Evolutionary conservation across 257 asterid genomes (phyloP), one percentile per base, ranked within the genome.

Genomic region (Coffea canephora): DNA sequence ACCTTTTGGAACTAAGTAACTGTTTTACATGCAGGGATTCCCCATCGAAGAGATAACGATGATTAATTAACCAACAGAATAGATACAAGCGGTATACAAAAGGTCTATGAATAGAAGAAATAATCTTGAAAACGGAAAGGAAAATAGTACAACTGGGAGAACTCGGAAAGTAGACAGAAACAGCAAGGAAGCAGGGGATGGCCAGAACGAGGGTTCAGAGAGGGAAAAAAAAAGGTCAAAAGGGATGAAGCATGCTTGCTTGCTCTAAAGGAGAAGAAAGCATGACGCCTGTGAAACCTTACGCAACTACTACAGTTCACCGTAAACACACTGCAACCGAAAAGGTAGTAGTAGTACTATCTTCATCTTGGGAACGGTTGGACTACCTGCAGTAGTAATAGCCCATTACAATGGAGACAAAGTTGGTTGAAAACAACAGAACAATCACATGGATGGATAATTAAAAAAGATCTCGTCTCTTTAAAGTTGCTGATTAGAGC

Each of bases 381-480:
- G 84, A 75, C 43, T 77, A 82, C 61, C 83, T 75, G 77, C 50
- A 65, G 81, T 59, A 65, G 81, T 59, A 64, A 75, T 73, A 83
- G 77, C 46, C 19, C 49, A 66, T 36, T 68, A 36, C n/a, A 68
- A 68, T n/a, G 25, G 78, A n/a, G 27, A 77, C 78, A 87, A 79
- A 87, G 80, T 77, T 72, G 57, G 84, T 48, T 74, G 79, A 74
- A 81, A 76, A 82, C 65, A 54, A 83, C 83, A 82, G 84, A 77
- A 79, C 77, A 52, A 83, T 72, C 89, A 85, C 92, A 84, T 87
- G 92, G 31, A 31, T 39, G 43, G 73, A 66, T 66, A 12, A 31
- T 31, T 31, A 27, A 13, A 39, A 54, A 75, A 73, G 49, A 57
- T 54, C 72, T 39, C 43, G 59, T 49, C 36, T 71, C 48, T 54